Evolutionary conservation across 2,329 filamentous ascomycete species (phyloP).

Genomic region (Paecilomyces sp.): DNA sequence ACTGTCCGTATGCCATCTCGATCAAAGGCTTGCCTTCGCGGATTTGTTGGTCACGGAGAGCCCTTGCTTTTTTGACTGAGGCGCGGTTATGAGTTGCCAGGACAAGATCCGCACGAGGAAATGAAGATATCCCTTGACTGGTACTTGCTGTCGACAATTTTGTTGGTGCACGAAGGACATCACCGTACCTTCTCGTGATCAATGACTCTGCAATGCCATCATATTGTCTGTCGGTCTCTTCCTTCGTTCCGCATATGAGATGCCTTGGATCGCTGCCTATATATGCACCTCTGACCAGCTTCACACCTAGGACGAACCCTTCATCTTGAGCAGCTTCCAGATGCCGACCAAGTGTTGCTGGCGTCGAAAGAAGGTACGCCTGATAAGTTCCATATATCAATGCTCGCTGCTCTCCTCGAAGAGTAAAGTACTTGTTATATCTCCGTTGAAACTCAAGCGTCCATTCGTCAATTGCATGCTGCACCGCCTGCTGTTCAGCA

Average conservation of each 20-base stretch:
- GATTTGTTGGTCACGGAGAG: conserved; percentile 40
- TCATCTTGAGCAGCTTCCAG: conserved; percentile 51
- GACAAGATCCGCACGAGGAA: conserved; percentile 56
- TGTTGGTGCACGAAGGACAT: conserved; percentile 38
- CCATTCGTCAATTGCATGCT: conserved; percentile 76
- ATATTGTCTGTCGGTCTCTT: conserved; percentile 63
- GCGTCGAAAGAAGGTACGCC: conserved; percentile 61
- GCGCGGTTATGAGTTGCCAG: conserved; percentile 76
- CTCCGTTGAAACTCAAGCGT: conserved; percentile 63
- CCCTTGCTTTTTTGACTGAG: conserved; percentile 52
- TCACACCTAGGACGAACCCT: conserved; percentile 63
- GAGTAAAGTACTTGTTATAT: conserved; percentile 54
- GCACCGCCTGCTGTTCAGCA: conserved; percentile 72
- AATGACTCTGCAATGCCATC: conserved; percentile 62
- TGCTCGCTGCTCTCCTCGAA: conserved; percentile 40
- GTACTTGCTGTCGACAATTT: conserved; percentile 23
- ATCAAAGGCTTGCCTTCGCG: conserved; percentile 32
- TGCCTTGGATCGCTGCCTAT: conserved; percentile 61
- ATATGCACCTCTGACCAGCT: conserved; percentile 69
- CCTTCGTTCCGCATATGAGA: conserved; percentile 63
- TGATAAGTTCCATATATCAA: conserved; percentile 75
- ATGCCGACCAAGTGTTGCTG: conserved; percentile 53
- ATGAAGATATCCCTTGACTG: conserved; percentile 24
- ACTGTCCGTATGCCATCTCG: conserved; percentile 47
- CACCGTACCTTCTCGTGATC: conserved; percentile 54